Evolutionary conservation across 306 rosid genomes (phyloP).

Genomic region (Hippophae tibetana): DNA sequence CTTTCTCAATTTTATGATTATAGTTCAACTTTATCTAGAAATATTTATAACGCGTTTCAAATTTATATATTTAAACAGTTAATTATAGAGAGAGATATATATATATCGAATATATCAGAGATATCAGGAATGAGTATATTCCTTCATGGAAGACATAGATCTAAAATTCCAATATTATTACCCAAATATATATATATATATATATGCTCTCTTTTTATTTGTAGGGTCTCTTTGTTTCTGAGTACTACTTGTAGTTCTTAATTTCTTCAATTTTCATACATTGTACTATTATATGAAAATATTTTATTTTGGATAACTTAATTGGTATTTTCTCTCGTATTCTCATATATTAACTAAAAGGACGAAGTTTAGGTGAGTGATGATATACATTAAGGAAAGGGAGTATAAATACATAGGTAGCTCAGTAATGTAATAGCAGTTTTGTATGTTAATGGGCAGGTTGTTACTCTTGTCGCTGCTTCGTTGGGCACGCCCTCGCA

Average conservation of each 20-base stretch:
- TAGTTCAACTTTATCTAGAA: background rate
- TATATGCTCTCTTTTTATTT: background rate
- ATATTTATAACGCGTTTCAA: background rate
- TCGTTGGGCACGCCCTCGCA: conserved; percentile 33
- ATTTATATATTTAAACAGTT: background rate
- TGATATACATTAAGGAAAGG: background rate
- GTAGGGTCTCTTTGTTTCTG: background rate
- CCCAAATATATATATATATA: too few species aligned
- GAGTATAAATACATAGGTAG: conserved; percentile 9
- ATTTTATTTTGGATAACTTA: too few species aligned
- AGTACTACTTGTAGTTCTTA: background rate
- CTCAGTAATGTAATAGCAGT: conserved; percentile 21
- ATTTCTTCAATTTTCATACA: too few species aligned
- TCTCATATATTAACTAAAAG: background rate
- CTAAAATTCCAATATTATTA: background rate
- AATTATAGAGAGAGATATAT: background rate
- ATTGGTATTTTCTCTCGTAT: too few species aligned
- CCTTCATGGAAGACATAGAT: background rate
- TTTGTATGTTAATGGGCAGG: conserved; percentile 27
- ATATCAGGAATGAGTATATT: background rate
- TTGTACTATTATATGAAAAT: too few species aligned
- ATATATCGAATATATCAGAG: too few species aligned
- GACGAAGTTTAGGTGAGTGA: background rate
- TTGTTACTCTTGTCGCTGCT: conserved; percentile 42
- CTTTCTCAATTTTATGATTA: background rate